Base-by-base conservation (phyloP, 2,329 filamentous ascomycete species). In the Boeremia exigua region DNA sequence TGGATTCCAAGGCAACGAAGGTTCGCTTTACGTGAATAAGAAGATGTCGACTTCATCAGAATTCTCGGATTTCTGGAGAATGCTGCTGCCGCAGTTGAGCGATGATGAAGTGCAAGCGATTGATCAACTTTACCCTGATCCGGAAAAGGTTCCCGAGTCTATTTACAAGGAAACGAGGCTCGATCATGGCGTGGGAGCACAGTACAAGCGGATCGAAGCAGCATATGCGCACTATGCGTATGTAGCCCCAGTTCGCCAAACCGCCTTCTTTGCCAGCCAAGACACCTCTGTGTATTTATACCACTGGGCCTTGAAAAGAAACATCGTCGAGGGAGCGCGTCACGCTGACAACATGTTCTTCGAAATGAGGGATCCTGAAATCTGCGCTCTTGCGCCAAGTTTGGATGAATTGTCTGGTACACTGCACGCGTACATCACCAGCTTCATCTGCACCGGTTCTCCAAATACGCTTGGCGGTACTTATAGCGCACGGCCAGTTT, bases 1-100 rank as follows among this genome's bases (percentile, higher is more conserved):
- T 0, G 88, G 88, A 7, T 91, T 87, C 77, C 88, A 87, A 72
- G 84, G 85, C 34, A 86, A 91, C 65, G 89, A 92, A 71, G 89
- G 88, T 14, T 81, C 85, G 0, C 71, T 80, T 33, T 91, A 91
- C 67, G 83, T 90, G 0, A 82, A 86, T 0, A 71, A 77, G 12
- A 63, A 70, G 6, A 78, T 82, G 48, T 74, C 78, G 12, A 78
- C 77, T 2, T 75, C 81, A 10, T 74, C 70, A 0, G 80, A 86
- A 10, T 88, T 90, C 68, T 78, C 78, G 3, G 56, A 70, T 2
- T 90, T 91, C 72, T 90, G 90, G 78, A 70, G 74, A 0, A 77
- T 74, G 0, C 80, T 92, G 9, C 80, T 91, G 11, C 88, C 88
- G 0, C 76, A 49, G n/a, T 17, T 49, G 8, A 47, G 44, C 25